phyloP scores from a whole-genome alignment of 2,329 filamentous ascomycete species.

The Zymoseptoria brevis region DNA sequence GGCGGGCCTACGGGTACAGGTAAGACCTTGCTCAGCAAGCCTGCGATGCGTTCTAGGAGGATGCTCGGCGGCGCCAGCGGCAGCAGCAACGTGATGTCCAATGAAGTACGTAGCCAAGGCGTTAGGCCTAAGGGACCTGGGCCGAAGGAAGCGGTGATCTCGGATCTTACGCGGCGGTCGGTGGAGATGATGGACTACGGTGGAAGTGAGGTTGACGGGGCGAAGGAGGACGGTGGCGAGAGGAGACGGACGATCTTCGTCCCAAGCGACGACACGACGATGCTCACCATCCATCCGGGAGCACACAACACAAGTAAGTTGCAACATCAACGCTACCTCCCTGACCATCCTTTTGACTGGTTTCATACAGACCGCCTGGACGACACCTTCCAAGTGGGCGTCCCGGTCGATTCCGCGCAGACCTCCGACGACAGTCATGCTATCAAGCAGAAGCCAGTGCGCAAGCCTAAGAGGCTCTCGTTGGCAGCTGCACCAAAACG shows the following conservation, averaged over 20 bases:
- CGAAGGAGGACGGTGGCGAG: not conserved
- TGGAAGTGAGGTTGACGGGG: not conserved
- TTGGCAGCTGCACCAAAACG: constrained; percentile 42
- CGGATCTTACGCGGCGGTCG: not conserved
- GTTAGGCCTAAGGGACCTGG: not conserved
- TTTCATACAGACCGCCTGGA: constrained; percentile 21
- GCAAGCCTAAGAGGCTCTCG: constrained; percentile 30
- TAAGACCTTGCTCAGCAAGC: constrained; percentile 22
- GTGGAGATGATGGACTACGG: not conserved
- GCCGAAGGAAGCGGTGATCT: constrained; percentile 5
- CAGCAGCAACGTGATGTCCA: not conserved
- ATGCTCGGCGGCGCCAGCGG: constrained; percentile 1
- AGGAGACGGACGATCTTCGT: constrained; percentile 45
- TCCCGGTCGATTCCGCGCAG: not conserved
- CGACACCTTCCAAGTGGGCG: constrained; percentile 25
- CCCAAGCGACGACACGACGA: constrained; percentile 42
- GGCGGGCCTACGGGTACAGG: constrained; percentile 2
- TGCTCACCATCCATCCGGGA: constrained; percentile 46
- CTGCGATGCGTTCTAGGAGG: constrained; percentile 15
- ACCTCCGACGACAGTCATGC: not conserved
- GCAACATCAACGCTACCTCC: not conserved
- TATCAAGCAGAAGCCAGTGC: constrained; percentile 12
- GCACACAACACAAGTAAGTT: constrained; percentile 19
- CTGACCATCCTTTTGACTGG: not conserved
- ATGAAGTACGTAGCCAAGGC: not conserved